Evolutionary conservation across 2,329 filamentous ascomycete species (phyloP).

Genomic region (Fusarium clavum): DNA sequence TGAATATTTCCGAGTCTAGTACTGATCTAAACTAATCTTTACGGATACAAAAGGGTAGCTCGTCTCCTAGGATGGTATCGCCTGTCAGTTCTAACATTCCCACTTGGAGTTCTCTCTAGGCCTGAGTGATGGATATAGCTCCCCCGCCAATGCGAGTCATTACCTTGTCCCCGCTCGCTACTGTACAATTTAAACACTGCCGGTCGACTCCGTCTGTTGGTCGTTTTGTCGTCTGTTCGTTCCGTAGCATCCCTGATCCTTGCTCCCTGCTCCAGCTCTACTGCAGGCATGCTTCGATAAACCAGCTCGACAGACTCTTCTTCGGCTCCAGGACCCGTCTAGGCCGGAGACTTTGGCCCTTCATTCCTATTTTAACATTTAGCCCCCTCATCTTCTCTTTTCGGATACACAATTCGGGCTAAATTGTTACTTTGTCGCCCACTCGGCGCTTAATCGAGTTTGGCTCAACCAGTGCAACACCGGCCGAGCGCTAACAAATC

Average conservation of each 20-base stretch:
- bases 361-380: constrained; percentile 21
- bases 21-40: constrained; percentile 5
- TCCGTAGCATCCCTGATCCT: constrained; percentile 33
- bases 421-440: constrained; percentile 37
- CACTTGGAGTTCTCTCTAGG: constrained; percentile 30
- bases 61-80: constrained; percentile 15
- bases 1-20: not conserved
- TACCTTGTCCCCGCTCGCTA: constrained; percentile 27
- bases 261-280: constrained; percentile 28
- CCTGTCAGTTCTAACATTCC: constrained; percentile 14
- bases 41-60: not conserved
- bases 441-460: constrained; percentile 44
- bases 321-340: constrained; percentile 16
- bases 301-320: constrained; percentile 2
- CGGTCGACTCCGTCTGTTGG: constrained; percentile 34
- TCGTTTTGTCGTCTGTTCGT: constrained; percentile 25
- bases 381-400: constrained; percentile 18
- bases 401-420: constrained; percentile 43
- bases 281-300: constrained; percentile 2
- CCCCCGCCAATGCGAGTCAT: constrained; percentile 47
- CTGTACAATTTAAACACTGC: constrained; percentile 29
- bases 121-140: constrained; percentile 30
- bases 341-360: constrained; percentile 32
- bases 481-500: constrained; percentile 42
- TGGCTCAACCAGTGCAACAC: constrained; percentile 32